Conservation (phyloP, 1,139 yeast species). For the Kodamaea plutei region DNA sequence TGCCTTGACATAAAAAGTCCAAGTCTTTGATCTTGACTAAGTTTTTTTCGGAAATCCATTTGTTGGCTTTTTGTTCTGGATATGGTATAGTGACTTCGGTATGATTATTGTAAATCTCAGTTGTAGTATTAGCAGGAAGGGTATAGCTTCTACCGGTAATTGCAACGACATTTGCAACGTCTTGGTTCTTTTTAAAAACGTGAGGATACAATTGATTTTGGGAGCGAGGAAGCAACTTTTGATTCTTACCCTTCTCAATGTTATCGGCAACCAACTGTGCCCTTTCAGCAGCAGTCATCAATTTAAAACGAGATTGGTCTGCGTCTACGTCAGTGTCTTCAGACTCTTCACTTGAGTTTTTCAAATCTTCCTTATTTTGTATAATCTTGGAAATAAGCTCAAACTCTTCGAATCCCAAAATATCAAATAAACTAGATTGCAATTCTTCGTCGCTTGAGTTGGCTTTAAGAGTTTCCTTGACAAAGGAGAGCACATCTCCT, state of each 20-base stretch:
- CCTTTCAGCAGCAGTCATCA: slow-evolving; percentile 56
- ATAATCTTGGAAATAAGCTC: slow-evolving; percentile 70
- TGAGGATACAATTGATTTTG: slow-evolving; percentile 70
- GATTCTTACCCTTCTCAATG: slow-evolving; percentile 47
- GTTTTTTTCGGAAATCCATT: slow-evolving; percentile 48
- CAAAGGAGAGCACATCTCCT: slow-evolving; percentile 21
- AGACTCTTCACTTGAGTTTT: slow-evolving; percentile 6
- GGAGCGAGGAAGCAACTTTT: slow-evolving; percentile 44
- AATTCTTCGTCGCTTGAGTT: slow-evolving; percentile 54
- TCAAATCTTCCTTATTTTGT: slow-evolving; percentile 38
- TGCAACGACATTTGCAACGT: slow-evolving; percentile 63
- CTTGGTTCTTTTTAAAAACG: slow-evolving; percentile 65
- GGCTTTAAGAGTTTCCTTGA: slow-evolving; percentile 17
- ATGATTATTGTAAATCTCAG: slow-evolving; percentile 57
- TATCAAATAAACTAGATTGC: slow-evolving; percentile 67
- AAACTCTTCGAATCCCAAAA: slow-evolving; percentile 80
- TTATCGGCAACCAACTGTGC: slow-evolving; percentile 55
- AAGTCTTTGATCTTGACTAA: slow-evolving; percentile 58
- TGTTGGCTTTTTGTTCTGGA: slow-evolving; percentile 48
- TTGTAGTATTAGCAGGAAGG: slow-evolving; percentile 76
- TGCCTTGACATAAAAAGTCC: slow-evolving; percentile 77
- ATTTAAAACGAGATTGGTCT: slow-evolving; percentile 8
- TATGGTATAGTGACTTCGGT: slow-evolving; percentile 87
- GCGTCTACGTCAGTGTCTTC: slow-evolving; percentile 1
- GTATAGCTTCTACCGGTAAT: slow-evolving; percentile 77